These are phyloP conservation scores for Lactarius pseudohatsudake DNA, from an alignment of 768 basidiomycete genomes.

Conservation along the genomic window DNA sequence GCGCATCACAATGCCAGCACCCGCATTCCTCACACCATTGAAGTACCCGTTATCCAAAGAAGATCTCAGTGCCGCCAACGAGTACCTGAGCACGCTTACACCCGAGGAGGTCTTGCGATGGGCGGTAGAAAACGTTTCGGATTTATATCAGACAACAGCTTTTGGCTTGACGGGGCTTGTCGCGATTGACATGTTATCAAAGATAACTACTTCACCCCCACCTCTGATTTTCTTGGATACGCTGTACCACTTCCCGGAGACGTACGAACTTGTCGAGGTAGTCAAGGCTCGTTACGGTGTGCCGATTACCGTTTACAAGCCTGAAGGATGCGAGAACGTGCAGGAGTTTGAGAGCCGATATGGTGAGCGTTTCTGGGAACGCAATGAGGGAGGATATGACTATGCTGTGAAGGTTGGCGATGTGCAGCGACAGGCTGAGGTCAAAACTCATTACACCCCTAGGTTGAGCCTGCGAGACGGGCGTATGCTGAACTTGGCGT, in stretches of 20 bases:
- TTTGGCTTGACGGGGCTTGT: conserved; percentile 95
- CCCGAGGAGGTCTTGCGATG: conserved; percentile 87
- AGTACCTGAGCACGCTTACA: conserved; percentile 62
- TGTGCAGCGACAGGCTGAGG: not conserved
- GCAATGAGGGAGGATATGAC: conserved; percentile 85
- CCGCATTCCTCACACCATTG: conserved; percentile 45
- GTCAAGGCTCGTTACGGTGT: conserved; percentile 74
- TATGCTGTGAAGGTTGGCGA: conserved; percentile 80
- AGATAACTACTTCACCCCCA: conserved; percentile 63
- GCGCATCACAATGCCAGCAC: conserved; percentile 13
- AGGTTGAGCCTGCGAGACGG: conserved; percentile 92
- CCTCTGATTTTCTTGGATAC: conserved; percentile 97
- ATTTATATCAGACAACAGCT: conserved; percentile 90
- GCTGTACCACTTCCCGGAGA: conserved; percentile 93
- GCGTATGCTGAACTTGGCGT: conserved; percentile 82
- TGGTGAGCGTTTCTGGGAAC: conserved; percentile 85
- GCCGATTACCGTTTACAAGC: conserved; percentile 74
- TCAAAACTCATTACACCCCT: conserved; percentile 4
- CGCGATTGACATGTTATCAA: conserved; percentile 91
- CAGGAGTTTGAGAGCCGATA: conserved; percentile 77
- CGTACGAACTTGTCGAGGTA: conserved; percentile 83
- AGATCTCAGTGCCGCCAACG: conserved; percentile 69
- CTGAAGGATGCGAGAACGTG: conserved; percentile 63
- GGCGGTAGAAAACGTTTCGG: conserved; percentile 78
- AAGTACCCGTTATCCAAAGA: conserved; percentile 56